Evolutionary conservation across 2,329 filamentous ascomycete genomes (phyloP), one percentile per base, ranked within the genome.

Genomic region (Penicillium fuscoglaucum): DNA sequence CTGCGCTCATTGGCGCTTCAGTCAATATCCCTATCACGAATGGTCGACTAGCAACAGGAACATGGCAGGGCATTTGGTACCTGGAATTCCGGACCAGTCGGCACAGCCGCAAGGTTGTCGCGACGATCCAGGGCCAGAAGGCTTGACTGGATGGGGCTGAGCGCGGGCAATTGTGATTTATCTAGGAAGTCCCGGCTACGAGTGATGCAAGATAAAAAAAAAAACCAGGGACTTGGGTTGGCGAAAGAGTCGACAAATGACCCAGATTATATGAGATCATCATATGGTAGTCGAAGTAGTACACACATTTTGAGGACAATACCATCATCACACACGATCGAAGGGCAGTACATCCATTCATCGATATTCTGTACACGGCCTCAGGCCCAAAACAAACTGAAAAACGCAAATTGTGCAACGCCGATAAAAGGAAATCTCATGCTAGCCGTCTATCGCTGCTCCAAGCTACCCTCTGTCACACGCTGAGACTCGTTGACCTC

Each of bases 121-220:
- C 93, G 54, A 98, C 95, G 1, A 96, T 98, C 61, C 93, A 98
- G 76, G 95, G 93, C 44, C 90, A 97, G 79, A 87, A 84, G 78
- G 65, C 60, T 7, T 76, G 69, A 75, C 61, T 69, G 9, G 50
- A 39, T 52, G 8, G 37, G 26, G 31, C 41, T 26, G 41, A 48
- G n/a, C 52, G 57, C 44, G 61, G 61, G 39, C 55, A 57, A 63
- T 45, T 68, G 49, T 67, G 55, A 68, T 50, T 24, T 45, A 54
- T 41, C 26, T 48, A 43, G 40, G 33, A 52, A 29, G 21, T 1
- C 19, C 21, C 21, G 12, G 37, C 28, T 54, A 48, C 50, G 19
- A 55, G 8, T 35, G 52, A 50, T 50, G 35, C 37, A 43, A 50
- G 45, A 43, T 24, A 24, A 31, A 33, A 24, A 8, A 8, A 46